Base-by-base conservation (phyloP, 2,329 filamentous ascomycete genomes). In the Juglanconis juglandina region DNA sequence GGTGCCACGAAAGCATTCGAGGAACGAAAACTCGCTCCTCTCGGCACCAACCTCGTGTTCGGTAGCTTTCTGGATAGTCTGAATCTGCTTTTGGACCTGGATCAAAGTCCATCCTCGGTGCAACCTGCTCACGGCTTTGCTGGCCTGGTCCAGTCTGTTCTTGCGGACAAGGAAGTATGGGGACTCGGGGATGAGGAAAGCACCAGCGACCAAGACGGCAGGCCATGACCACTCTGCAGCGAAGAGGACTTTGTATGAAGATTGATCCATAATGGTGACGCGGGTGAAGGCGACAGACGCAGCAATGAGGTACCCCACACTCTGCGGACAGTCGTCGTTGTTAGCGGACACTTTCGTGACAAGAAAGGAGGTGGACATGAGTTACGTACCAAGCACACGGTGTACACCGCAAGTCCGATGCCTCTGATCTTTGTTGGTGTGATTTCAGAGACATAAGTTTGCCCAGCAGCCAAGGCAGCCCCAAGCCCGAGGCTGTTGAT, bases 121-220 rank as follows among this genome's bases (percentile, higher is more conserved):
- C 14, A 56, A 33, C 46, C 17, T 49, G n/a, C 33, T 13, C 9
- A 48, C 32, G 2, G 53, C 17, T 42, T 37, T 47, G 33, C 17
- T 32, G 1, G 53, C 53, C 11, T 30, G 35, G 33, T 56, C 53
- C 3, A 41, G 47, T n/a, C n/a, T 33, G 17, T 74, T 74, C 35
- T 77, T 71, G 30, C 79, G 74, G 5, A 79, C 72, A 9, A 77
- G 71, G 74, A 76, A 80, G 70, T 78, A 80, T 2, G 80, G 80
- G 1, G 75, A 78, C 44, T 59, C 58, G 37, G 58, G 58, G 8
- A 48, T 52, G 10, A 59, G 17, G 41, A 56, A 56, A 1, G 79
- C 44, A 17, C 53, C 56, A 13, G 53, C 24, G 0, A 58, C 35
- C 11, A 58, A 13, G 5, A 53, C 1, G 11, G 34, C 56, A 17